phyloP scores from a whole-genome alignment of 768 basidiomycete genomes.

The Cystofilobasidium bisporidii region DNA sequence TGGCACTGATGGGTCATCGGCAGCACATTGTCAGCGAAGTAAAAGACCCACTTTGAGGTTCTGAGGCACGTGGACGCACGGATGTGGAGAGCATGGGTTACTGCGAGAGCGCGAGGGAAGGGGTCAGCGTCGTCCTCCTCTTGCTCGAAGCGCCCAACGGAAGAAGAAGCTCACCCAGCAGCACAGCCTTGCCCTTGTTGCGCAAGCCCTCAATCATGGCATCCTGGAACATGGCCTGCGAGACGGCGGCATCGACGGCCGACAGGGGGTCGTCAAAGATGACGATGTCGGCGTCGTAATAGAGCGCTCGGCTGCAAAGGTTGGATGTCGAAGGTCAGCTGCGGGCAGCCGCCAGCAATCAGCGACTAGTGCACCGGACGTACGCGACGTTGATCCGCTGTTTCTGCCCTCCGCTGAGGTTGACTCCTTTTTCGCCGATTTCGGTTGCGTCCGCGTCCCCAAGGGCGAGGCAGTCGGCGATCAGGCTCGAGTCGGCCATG shows the following conservation, averaged over 20 bases:
- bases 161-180: no score
- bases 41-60: no score
- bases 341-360: no score
- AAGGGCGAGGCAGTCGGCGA: constrained; percentile 65
- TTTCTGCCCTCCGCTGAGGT: constrained; percentile 70
- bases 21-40: no score
- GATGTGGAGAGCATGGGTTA: not conserved
- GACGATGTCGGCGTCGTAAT: constrained; percentile 74
- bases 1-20: no score
- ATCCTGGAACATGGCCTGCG: constrained; percentile 74
- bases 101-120: no score
- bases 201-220: constrained; percentile 57
- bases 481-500: constrained; percentile 64
- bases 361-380: not conserved
- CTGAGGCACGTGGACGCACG: no score
- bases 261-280: constrained; percentile 83
- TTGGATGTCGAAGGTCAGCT: no score
- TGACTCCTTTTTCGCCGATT: constrained; percentile 53
- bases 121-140: no score
- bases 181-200: constrained; percentile 57
- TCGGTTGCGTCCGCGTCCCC: constrained; percentile 66
- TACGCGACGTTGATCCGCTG: constrained; percentile 71
- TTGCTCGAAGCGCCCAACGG: no score
- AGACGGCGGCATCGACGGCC: constrained; percentile 84
- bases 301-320: constrained; percentile 56